A percentile compares a stretch with the other conserved stretches of the same genome.
These are phyloP conservation scores for Pichia sp. DNA, from an alignment of 1,139 yeast genomes.

Conservation along the genomic window DNA sequence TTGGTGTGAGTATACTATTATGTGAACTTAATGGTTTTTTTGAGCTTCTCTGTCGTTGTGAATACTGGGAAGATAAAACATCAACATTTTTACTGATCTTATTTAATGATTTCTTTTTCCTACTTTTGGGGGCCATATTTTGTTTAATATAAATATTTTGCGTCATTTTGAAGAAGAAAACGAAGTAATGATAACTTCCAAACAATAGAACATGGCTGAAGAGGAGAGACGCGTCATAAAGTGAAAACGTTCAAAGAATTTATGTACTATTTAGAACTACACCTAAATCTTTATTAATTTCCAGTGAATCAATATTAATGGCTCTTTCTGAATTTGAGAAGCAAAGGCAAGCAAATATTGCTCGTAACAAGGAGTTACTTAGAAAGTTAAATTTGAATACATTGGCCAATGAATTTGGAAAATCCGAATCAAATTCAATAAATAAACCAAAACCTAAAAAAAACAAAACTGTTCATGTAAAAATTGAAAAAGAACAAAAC, in stretches of 20 bases:
- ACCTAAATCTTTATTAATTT: background rate
- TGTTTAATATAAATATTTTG: background rate
- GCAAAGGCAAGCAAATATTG: conserved; percentile 58
- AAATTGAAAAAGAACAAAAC: conserved; percentile 24
- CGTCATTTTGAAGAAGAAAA: background rate
- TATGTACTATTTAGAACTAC: background rate
- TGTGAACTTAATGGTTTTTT: background rate
- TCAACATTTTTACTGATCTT: conserved; percentile 16
- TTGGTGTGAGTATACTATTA: conserved; percentile 3
- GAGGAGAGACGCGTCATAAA: background rate
- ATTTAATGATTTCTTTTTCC: conserved; percentile 15
- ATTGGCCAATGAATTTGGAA: conserved; percentile 33
- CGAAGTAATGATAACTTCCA: background rate
- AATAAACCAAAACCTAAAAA: conserved; percentile 20
- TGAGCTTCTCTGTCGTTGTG: conserved; percentile 11
- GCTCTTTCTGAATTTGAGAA: conserved; percentile 57
- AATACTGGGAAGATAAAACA: conserved; percentile 9
- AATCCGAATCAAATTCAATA: conserved; percentile 7
- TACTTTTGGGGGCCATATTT: background rate
- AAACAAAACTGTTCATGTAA: conserved; percentile 17
- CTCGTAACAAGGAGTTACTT: conserved; percentile 46
- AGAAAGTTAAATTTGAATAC: conserved; percentile 40
- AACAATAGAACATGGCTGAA: background rate
- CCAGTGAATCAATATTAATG: conserved; percentile 9
- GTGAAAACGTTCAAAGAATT: background rate